Conservation (phyloP, 345 rosid genomes). For the Mangifera indica region DNA sequence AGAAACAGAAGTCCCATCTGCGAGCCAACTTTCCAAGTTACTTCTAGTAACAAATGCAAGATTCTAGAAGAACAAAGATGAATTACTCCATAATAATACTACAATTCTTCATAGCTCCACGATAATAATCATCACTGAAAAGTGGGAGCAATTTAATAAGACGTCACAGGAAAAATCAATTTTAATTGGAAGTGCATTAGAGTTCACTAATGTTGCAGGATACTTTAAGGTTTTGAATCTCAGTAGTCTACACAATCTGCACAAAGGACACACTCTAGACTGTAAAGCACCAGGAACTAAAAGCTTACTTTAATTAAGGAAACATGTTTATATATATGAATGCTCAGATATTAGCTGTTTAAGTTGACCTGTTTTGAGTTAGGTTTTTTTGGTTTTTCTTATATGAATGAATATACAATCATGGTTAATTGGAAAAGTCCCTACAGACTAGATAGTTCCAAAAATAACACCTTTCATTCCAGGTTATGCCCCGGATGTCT, state of each 20-base stretch:
- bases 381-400: too few species aligned
- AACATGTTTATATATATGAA: too few species aligned
- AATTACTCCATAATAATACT: slow-evolving; percentile 7
- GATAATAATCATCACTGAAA: neutral
- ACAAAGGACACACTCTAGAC: neutral
- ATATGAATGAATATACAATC: too few species aligned
- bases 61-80: slow-evolving; percentile 6
- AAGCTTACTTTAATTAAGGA: neutral
- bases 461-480: neutral
- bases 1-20: slow-evolving; percentile 98
- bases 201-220: neutral
- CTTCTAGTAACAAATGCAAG: neutral
- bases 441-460: neutral
- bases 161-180: neutral
- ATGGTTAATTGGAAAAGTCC: neutral
- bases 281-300: neutral
- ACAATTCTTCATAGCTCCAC: neutral
- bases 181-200: neutral
- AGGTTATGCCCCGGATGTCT: neutral
- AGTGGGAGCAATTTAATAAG: neutral
- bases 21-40: slow-evolving; percentile 27
- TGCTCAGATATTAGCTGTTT: too few species aligned
- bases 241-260: neutral
- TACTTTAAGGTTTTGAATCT: neutral
- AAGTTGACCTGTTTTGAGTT: neutral